Conservation (phyloP, 2,329 filamentous ascomycete species). For the Pezicula rhizophila region DNA sequence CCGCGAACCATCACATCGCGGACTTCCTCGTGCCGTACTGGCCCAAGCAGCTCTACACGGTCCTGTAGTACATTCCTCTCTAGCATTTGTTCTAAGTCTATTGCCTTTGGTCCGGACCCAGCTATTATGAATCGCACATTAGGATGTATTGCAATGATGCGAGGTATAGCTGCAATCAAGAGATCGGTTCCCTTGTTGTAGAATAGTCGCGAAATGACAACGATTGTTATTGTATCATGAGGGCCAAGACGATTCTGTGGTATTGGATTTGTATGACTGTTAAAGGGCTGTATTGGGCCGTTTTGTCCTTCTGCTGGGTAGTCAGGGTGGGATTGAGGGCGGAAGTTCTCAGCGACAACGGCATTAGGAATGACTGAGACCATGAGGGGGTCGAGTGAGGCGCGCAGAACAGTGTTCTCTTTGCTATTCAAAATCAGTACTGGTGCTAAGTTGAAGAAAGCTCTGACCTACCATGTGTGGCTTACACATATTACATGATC, state of each 20-base stretch:
- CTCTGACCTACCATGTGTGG: conserved; percentile 78
- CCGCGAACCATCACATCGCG: conserved; percentile 95
- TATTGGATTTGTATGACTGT: conserved; percentile 34
- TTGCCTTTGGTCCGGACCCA: conserved; percentile 91
- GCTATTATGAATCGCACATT: conserved; percentile 97
- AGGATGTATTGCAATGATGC: conserved; percentile 81
- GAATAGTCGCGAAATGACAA: conserved; percentile 94
- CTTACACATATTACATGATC: conserved; percentile 98
- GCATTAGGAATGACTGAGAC: conserved; percentile 98
- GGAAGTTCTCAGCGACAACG: conserved; percentile 93
- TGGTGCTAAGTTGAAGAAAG: background rate
- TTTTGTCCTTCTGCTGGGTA: conserved; percentile 31
- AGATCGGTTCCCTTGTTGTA: conserved; percentile 99
- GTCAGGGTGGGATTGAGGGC: conserved; percentile 54
- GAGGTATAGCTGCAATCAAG: conserved; percentile 90
- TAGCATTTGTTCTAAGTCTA: conserved; percentile 96
- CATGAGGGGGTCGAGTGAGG: conserved; percentile 91
- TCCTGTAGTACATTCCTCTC: conserved; percentile 93
- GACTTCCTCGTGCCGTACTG: conserved; percentile 92
- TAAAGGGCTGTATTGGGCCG: conserved; percentile 18
- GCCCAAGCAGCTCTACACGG: conserved; percentile 84
- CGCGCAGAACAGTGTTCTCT: conserved; percentile 92
- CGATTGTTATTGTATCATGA: conserved; percentile 85
- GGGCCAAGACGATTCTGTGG: conserved; percentile 64
- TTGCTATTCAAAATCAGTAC: conserved; percentile 54